Conservation (phyloP, 164 flowering plant genomes). For the Vitis cinerea region DNA sequence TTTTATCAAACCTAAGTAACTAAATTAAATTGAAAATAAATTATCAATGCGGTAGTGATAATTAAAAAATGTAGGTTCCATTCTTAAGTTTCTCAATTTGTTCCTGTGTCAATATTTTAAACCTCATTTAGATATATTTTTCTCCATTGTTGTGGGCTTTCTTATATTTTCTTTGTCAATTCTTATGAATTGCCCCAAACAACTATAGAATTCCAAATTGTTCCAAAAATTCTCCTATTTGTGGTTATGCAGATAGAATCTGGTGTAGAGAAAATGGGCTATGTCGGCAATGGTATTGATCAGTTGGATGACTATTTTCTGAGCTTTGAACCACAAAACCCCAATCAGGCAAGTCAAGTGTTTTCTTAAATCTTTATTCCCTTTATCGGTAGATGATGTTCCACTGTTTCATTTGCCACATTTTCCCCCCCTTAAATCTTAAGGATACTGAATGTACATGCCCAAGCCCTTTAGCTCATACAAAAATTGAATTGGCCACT, state of each 20-base stretch:
- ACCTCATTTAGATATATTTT: background rate
- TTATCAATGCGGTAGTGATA: too few species aligned
- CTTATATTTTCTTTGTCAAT: too few species aligned
- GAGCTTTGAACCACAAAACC: background rate
- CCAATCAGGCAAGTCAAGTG: conserved; percentile 1
- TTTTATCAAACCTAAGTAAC: too few species aligned
- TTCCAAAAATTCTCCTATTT: background rate
- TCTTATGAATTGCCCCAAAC: background rate
- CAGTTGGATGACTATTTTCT: background rate
- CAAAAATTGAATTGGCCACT: too few species aligned
- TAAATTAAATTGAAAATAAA: too few species aligned
- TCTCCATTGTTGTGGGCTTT: background rate
- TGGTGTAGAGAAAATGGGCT: background rate
- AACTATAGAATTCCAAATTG: background rate
- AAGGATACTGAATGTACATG: too few species aligned
- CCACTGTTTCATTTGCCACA: too few species aligned
- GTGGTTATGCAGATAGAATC: background rate
- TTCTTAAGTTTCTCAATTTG: background rate
- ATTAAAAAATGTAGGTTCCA: too few species aligned
- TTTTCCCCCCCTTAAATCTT: too few species aligned
- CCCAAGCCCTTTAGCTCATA: too few species aligned
- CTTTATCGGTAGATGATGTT: background rate
- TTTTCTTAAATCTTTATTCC: background rate
- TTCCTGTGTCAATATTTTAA: background rate
- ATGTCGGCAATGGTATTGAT: background rate